Conservation (phyloP, 129 eudicot species). For the Pseudognaphalium luteoalbum region DNA sequence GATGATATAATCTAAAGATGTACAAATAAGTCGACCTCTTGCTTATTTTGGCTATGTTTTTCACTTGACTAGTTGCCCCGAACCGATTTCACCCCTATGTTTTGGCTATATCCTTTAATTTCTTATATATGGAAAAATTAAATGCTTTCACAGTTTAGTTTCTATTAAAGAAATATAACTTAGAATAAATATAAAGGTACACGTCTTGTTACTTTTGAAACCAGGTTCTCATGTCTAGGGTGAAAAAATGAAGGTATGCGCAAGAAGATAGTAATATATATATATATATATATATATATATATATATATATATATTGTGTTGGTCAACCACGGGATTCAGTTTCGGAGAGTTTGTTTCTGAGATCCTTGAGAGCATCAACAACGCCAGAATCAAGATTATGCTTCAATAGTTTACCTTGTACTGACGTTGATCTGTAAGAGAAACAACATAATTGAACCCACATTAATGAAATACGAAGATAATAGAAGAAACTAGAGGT, state of each 20-base stretch:
- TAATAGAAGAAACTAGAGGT: background rate
- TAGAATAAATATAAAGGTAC: too few relatives aligned
- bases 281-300: background rate
- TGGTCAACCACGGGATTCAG: constrained; percentile 28
- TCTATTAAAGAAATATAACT: background rate
- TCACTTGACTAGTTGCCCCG: too few relatives aligned
- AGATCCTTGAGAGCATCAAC: constrained; percentile 92
- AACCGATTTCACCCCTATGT: too few relatives aligned
- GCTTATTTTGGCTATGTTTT: too few relatives aligned
- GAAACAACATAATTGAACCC: background rate
- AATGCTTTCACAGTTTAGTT: background rate
- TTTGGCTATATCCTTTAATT: too few relatives aligned
- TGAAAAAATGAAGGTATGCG: background rate
- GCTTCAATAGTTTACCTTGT: constrained; percentile 78
- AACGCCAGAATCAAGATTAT: constrained; percentile 72
- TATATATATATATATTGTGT: background rate
- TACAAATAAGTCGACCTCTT: background rate
- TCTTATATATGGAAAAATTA: background rate
- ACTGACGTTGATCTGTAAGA: constrained; percentile 56
- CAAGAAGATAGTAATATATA: background rate
- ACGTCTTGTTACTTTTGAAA: background rate
- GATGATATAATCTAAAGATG: background rate
- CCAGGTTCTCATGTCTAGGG: background rate
- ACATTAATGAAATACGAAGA: background rate
- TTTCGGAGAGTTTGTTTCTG: constrained; percentile 61